phyloP scores from a whole-genome alignment of 2,329 filamentous ascomycete genomes.

The Dactylellina parvicollis region DNA sequence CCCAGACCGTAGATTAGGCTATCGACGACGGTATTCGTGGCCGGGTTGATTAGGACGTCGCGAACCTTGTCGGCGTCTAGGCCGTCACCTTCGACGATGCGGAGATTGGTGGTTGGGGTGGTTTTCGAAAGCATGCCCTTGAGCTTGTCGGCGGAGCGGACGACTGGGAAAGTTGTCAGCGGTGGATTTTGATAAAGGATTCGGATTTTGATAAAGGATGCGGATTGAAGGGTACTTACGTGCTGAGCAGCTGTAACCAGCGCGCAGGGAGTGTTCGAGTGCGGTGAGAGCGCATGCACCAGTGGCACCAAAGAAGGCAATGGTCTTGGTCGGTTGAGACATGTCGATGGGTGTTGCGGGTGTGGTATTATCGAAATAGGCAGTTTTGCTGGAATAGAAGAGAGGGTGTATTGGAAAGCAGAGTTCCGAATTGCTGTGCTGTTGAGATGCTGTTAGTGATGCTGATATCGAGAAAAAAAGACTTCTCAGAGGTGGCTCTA shows the following conservation, averaged over 20 bases:
- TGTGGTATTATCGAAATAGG: background rate
- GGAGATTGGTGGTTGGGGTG: slow-evolving; percentile 63
- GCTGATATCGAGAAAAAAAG: no score
- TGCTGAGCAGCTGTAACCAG: slow-evolving; percentile 64
- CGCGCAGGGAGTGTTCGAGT: slow-evolving; percentile 64
- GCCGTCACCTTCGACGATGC: slow-evolving; percentile 65
- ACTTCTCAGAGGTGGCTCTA: background rate
- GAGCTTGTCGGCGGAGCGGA: slow-evolving; percentile 40
- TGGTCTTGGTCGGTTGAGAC: slow-evolving; percentile 60
- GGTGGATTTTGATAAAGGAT: no score
- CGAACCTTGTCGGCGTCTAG: slow-evolving; percentile 62
- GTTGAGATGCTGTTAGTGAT: no score
- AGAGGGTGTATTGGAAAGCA: no score
- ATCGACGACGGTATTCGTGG: slow-evolving; percentile 62
- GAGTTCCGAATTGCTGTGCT: no score
- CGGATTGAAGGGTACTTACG: slow-evolving; percentile 20
- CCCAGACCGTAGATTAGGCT: slow-evolving; percentile 66
- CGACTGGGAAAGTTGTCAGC: slow-evolving; percentile 32
- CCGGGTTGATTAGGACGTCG: slow-evolving; percentile 60
- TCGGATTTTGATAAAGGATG: background rate
- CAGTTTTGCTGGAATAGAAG: background rate
- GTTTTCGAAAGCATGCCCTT: slow-evolving; percentile 19
- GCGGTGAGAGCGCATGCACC: slow-evolving; percentile 65
- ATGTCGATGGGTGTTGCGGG: slow-evolving; percentile 13
- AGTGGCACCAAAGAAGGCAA: slow-evolving; percentile 68